Conservation (phyloP, 2,329 filamentous ascomycete species). For the Zopfia rhizophila region DNA sequence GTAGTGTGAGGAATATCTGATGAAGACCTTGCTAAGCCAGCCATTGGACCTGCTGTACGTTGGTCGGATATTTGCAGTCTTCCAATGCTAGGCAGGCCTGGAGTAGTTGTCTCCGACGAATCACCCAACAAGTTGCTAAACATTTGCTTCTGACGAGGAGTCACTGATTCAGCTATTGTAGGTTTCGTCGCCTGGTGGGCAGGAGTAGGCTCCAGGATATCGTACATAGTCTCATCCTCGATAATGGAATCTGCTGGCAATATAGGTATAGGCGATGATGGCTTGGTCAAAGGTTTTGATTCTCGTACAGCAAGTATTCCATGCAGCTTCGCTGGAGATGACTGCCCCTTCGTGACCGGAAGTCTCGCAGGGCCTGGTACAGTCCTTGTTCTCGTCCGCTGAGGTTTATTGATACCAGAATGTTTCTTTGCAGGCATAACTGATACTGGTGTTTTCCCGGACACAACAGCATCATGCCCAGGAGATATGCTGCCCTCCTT, state of each 20-base stretch:
- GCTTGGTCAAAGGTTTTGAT: constrained; percentile 16
- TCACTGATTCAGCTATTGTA: constrained; percentile 40
- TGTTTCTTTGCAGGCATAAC: constrained; percentile 9
- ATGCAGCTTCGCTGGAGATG: constrained; percentile 45
- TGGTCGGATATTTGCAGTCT: constrained; percentile 42
- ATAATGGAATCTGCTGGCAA: constrained; percentile 21
- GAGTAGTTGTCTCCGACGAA: constrained; percentile 35
- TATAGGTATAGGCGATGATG: constrained; percentile 25
- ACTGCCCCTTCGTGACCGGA: constrained; percentile 38
- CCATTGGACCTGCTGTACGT: constrained; percentile 30
- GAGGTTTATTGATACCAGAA: constrained; percentile 34
- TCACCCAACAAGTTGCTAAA: constrained; percentile 47
- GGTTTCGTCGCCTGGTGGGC: constrained; percentile 23
- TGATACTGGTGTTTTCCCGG: background rate
- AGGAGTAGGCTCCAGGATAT: constrained; percentile 41
- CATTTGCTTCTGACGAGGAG: constrained; percentile 48
- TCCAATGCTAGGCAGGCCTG: constrained; percentile 43
- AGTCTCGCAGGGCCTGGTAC: constrained; percentile 27
- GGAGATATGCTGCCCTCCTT: constrained; percentile 33
- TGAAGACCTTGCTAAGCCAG: constrained; percentile 40
- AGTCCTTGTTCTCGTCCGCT: constrained; percentile 37
- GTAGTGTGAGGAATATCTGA: constrained; percentile 43
- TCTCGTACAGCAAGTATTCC: constrained; percentile 42
- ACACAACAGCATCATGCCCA: constrained; percentile 12
- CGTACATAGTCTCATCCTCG: constrained; percentile 50